Evolutionary conservation across 2,329 filamentous ascomycete species (phyloP).

Genomic region (Davidsoniella neocaledoniae): DNA sequence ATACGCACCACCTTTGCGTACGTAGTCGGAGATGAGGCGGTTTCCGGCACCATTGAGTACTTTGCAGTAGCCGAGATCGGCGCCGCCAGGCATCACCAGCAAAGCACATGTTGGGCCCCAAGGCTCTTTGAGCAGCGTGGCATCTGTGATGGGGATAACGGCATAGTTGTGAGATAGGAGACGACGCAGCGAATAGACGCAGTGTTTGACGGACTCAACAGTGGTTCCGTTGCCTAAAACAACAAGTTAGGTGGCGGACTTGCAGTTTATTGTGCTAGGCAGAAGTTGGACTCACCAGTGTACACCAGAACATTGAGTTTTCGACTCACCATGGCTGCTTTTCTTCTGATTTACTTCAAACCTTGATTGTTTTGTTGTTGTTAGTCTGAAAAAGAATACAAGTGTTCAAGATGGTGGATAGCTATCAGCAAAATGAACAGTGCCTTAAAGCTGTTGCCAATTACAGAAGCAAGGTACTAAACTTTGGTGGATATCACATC

Average conservation of each 20-base stretch:
- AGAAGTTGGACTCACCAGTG: conserved; percentile 41
- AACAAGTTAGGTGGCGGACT: conserved; percentile 8
- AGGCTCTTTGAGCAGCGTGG: conserved; percentile 72
- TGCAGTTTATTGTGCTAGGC: conserved; percentile 15
- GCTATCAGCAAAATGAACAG: background rate
- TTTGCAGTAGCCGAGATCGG: conserved; percentile 82
- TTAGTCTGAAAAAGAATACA: too few relatives aligned
- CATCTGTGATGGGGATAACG: conserved; percentile 67
- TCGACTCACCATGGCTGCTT: conserved; percentile 39
- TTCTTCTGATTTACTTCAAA: too few relatives aligned
- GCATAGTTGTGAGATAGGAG: conserved; percentile 84
- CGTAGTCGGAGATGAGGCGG: conserved; percentile 64
- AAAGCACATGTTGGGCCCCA: conserved; percentile 79
- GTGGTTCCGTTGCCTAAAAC: conserved; percentile 64
- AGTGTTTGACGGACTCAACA: conserved; percentile 75
- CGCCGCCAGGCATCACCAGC: conserved; percentile 82
- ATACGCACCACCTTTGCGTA: conserved; percentile 70
- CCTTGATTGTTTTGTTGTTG: too few relatives aligned
- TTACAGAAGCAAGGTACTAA: too few relatives aligned
- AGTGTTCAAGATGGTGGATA: background rate
- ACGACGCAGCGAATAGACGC: conserved; percentile 68
- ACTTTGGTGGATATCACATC: too few relatives aligned
- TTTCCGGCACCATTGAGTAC: conserved; percentile 80
- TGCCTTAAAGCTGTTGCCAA: background rate
- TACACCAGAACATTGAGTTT: conserved; percentile 89